These are phyloP conservation scores for Trichophyton equinum DNA, from an alignment of 2,329 filamentous ascomycete genomes.

Conservation along the genomic window DNA sequence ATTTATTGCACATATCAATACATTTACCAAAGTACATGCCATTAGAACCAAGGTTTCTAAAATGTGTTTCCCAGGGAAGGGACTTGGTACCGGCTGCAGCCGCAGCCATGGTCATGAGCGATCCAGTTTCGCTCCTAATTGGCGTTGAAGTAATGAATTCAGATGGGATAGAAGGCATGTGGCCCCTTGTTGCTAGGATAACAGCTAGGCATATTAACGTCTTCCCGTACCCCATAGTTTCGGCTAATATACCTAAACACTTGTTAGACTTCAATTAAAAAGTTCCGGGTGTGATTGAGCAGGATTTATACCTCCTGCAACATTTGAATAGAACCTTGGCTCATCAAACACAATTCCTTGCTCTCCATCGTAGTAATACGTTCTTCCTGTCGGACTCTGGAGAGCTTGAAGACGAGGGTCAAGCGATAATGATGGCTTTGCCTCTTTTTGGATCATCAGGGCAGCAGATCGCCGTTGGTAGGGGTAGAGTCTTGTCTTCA, in stretches of 20 bases:
- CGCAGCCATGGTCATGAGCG: conserved; percentile 64
- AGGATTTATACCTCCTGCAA: conserved; percentile 50
- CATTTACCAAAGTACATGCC: conserved; percentile 45
- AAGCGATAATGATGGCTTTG: conserved; percentile 48
- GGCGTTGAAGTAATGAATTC: conserved; percentile 39
- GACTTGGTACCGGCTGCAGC: conserved; percentile 53
- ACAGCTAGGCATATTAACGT: conserved; percentile 73
- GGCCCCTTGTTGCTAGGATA: conserved; percentile 60
- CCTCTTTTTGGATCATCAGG: conserved; percentile 72
- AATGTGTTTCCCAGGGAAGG: conserved; percentile 57
- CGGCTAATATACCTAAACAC: conserved; percentile 30
- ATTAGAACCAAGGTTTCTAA: conserved; percentile 40
- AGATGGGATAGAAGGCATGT: conserved; percentile 54
- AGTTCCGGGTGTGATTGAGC: not conserved
- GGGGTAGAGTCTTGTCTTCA: conserved; percentile 52
- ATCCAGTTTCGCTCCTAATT: conserved; percentile 41
- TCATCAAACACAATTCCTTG: conserved; percentile 50
- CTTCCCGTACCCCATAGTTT: conserved; percentile 55
- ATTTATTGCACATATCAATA: conserved; percentile 43
- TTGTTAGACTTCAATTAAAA: conserved; percentile 3
- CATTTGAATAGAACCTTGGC: conserved; percentile 60
- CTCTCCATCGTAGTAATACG: conserved; percentile 60
- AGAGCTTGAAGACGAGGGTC: conserved; percentile 60
- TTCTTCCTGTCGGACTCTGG: conserved; percentile 46
- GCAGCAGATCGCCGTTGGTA: conserved; percentile 74